These are phyloP conservation scores for Blastocystis sp. DNA, from an alignment of 352 stramenopile genomes.

Conservation along the genomic window DNA sequence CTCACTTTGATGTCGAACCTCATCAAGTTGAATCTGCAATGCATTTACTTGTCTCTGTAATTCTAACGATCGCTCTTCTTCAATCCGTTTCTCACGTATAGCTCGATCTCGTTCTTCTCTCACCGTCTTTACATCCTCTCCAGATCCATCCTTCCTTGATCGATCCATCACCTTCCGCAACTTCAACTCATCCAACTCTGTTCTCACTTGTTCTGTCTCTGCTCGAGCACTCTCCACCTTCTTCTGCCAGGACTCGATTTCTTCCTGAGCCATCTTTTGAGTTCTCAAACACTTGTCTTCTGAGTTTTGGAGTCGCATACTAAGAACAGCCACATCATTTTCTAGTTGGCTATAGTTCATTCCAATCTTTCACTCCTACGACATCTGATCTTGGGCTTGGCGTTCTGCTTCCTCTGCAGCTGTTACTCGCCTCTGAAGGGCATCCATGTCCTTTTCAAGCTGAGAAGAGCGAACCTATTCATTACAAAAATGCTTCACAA, in stretches of 20 bases:
- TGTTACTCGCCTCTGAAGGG: background rate
- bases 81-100: background rate
- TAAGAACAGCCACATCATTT: background rate
- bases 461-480: background rate
- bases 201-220: background rate
- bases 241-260: background rate
- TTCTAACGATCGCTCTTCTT: background rate
- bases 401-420: background rate
- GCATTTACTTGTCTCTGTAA: background rate
- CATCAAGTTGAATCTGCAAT: background rate
- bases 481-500: background rate
- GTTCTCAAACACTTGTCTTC: background rate
- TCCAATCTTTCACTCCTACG: background rate
- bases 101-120: background rate
- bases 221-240: background rate
- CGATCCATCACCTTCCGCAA: background rate
- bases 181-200: background rate
- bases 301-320: background rate
- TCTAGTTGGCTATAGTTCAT: background rate
- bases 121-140: background rate
- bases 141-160: background rate
- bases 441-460: background rate
- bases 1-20: background rate
- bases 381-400: background rate
- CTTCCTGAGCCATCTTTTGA: background rate